Percentiles rank a stretch among this genome's conserved stretches.
phyloP scores from a whole-genome alignment of 306 rosid genomes.

The Quercus robur region DNA sequence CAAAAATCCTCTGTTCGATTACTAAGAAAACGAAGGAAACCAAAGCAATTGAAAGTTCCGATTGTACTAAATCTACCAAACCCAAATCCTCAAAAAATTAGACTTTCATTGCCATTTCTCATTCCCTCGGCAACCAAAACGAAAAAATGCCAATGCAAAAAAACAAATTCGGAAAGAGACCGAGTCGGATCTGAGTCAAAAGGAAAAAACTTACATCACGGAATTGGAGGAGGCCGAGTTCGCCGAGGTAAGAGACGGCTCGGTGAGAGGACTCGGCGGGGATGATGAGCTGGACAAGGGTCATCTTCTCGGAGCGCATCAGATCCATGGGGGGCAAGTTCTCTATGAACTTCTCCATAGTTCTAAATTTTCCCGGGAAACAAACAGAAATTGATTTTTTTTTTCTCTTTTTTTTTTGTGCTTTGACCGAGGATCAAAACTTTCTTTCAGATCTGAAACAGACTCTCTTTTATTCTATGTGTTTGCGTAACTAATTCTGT shows the following conservation, averaged over 20 bases:
- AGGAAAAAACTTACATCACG: slow-evolving; percentile 61
- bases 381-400: slow-evolving; percentile 27
- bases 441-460: slow-evolving; percentile 50
- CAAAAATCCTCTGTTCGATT: background rate
- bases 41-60: background rate
- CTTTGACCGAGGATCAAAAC: background rate
- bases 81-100: background rate
- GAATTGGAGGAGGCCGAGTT: slow-evolving; percentile 93
- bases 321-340: slow-evolving; percentile 90
- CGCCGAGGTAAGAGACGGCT: slow-evolving; percentile 85
- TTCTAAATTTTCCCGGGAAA: slow-evolving; percentile 42
- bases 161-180: background rate
- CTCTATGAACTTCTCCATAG: slow-evolving; percentile 62
- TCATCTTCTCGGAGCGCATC: slow-evolving; percentile 99
- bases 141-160: slow-evolving; percentile 2
- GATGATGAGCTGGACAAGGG: slow-evolving; percentile 90
- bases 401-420: background rate
- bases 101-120: background rate
- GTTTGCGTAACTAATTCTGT: background rate
- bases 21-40: background rate
- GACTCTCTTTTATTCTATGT: background rate
- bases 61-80: background rate
- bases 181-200: slow-evolving; percentile 29
- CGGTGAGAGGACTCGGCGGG: slow-evolving; percentile 96
- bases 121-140: background rate